These are phyloP conservation scores for Phytophthora macrochlamydospora DNA, from an alignment of 352 stramenopile genomes.

Conservation along the genomic window DNA sequence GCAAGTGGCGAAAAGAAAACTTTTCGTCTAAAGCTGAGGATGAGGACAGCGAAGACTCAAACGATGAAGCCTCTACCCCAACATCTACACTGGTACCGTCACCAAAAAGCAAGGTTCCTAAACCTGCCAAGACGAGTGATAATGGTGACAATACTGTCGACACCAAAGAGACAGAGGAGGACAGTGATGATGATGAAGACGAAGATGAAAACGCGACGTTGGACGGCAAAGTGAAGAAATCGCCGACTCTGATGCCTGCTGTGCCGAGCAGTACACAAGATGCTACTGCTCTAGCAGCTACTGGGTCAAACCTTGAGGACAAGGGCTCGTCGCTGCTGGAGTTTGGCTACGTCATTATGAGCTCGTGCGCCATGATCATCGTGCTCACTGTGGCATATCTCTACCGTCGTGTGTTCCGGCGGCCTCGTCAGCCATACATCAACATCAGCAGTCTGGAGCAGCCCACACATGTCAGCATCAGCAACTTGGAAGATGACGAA, in stretches of 20 bases:
- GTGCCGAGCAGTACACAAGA: constrained; percentile 7
- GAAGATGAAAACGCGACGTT: constrained; percentile 24
- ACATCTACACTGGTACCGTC: background rate
- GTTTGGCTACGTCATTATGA: constrained; percentile 73
- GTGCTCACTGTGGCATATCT: constrained; percentile 62
- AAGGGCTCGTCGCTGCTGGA: constrained; percentile 37
- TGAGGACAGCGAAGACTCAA: constrained; percentile 25
- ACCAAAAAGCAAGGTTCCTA: constrained; percentile 4
- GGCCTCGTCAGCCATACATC: constrained; percentile 65
- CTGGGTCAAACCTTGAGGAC: constrained; percentile 25
- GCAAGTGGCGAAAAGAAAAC: constrained; percentile 7
- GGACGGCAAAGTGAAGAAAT: constrained; percentile 1
- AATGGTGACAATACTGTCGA: constrained; percentile 11
- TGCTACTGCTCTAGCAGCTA: constrained; percentile 26
- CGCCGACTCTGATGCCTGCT: constrained; percentile 5
- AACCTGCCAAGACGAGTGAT: constrained; percentile 6
- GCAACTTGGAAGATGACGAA: constrained; percentile 22
- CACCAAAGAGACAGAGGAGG: constrained; percentile 20
- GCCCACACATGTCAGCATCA: constrained; percentile 28
- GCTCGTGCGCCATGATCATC: constrained; percentile 65
- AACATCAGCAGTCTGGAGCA: constrained; percentile 66
- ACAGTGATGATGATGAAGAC: constrained; percentile 29
- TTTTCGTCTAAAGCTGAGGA: constrained; percentile 13
- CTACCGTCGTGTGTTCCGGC: constrained; percentile 75
- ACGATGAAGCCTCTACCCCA: constrained; percentile 8